A percentile compares a stretch with the other conserved stretches of the same genome.
phyloP scores from a whole-genome alignment of 2,329 filamentous ascomycete genomes.

The Grosmannia clavigera region DNA sequence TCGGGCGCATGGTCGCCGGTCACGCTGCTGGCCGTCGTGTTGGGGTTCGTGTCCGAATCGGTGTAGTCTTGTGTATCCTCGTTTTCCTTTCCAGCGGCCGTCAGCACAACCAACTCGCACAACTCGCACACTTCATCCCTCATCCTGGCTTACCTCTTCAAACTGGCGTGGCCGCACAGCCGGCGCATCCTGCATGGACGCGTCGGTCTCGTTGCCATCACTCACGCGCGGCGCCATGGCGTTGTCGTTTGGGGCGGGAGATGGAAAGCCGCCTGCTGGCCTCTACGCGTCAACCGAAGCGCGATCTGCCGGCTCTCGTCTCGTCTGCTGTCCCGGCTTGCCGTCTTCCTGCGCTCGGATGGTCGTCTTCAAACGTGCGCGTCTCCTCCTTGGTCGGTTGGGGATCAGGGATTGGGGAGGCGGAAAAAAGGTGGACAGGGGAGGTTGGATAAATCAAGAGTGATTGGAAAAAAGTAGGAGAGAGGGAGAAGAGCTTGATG shows the following conservation, averaged over 20 bases:
- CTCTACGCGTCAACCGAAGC: not conserved
- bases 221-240: constrained; percentile 12
- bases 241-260: not conserved
- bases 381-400: not conserved
- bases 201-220: constrained; percentile 44
- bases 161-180: constrained; percentile 25
- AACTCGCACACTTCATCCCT: not conserved
- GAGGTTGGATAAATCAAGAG: too few species aligned
- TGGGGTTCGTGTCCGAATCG: constrained; percentile 54
- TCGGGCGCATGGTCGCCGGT: constrained; percentile 62
- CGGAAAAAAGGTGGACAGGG: too few species aligned
- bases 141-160: constrained; percentile 20
- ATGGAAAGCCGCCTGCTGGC: too few species aligned
- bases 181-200: constrained; percentile 50
- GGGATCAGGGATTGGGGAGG: too few species aligned
- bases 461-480: not conserved
- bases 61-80: constrained; percentile 56
- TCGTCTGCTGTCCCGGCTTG: not conserved
- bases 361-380: too few species aligned
- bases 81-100: constrained; percentile 32
- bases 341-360: too few species aligned
- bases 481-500: not conserved
- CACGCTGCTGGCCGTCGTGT: constrained; percentile 71
- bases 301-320: not conserved
- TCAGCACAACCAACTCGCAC: not conserved